Evolutionary conservation across 2,329 filamentous ascomycete species (phyloP), one percentile per base, ranked within the genome.

Genomic region (Fusarium guadeloupense): DNA sequence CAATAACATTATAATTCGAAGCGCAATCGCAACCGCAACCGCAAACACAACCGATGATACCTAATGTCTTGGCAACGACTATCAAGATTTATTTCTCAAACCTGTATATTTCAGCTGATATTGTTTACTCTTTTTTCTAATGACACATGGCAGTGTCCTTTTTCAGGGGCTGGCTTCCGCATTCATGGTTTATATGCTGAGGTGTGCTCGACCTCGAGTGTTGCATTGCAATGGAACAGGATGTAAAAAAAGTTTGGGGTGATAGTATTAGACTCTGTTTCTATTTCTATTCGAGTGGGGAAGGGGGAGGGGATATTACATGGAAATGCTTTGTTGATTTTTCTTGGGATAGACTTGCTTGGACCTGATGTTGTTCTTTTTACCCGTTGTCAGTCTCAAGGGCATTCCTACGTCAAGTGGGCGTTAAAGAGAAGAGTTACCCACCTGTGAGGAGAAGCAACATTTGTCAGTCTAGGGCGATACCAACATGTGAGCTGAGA

Each of bases 61-160:
- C 52, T 70, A 55, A 70, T 56, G 66, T 59, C 64, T 50, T 52
- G 41, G 46, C 54, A 65, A 70, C 49, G 64, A 70, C 55, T 47
- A 59, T 64, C 53, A 64, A 59, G 50, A 68, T 70, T 62, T 60
- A 52, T 64, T 69, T 70, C 64, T 68, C 62, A 49, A 62, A 53
- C 54, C 57, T 70, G 68, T 68, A 69, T 63, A 70, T 70, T 69
- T 64, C 59, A 59, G 52, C 52, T 54, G 54, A 49, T 68, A 60
- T 62, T 57, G 46, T 66, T 52, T 69, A 66, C 66, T 59, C 46
- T 64, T 59, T 64, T 59, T 69, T 70, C 59, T 69, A 70, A 70
- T 70, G 59, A 59, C 65, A 59, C 57, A 31, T 16, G 33, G 8
- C 30, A 26, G 50, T 55, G 63, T 67, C 54, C 48, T 19, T 53